phyloP scores from a whole-genome alignment of 2,329 filamentous ascomycete genomes.

The Aphanoascus verrucosus region DNA sequence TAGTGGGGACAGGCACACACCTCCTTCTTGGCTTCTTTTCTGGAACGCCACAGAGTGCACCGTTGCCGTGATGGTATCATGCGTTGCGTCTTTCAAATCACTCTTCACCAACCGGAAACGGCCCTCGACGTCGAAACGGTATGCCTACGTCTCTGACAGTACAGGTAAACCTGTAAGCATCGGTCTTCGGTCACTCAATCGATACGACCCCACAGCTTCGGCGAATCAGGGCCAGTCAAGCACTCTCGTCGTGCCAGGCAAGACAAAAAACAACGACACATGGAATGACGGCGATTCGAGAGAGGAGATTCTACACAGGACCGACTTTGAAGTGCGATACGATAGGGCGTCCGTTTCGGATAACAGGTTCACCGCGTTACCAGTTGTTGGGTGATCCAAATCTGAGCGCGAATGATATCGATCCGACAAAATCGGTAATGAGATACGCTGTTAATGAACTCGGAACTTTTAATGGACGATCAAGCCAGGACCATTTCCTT shows the following conservation, averaged over 20 bases:
- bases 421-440: too few relatives aligned
- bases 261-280: neutral
- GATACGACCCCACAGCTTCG: neutral
- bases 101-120: conserved; percentile 7
- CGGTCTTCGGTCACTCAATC: neutral
- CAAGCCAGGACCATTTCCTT: too few relatives aligned
- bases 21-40: conserved; percentile 12
- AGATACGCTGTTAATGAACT: too few relatives aligned
- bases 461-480: too few relatives aligned
- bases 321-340: conserved; percentile 12
- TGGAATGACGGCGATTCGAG: neutral
- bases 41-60: conserved; percentile 12
- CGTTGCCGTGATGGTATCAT: conserved; percentile 13
- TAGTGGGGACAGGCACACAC: neutral
- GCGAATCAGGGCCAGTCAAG: neutral
- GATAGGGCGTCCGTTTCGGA: neutral
- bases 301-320: conserved; percentile 7
- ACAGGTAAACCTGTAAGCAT: neutral
- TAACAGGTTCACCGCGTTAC: too few relatives aligned
- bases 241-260: neutral
- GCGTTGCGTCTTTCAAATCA: conserved; percentile 12
- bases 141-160: neutral
- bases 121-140: neutral
- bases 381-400: too few relatives aligned
- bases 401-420: too few relatives aligned